These are phyloP conservation scores for Candida patagonica DNA, from an alignment of 805 yeast species.

Conservation along the genomic window DNA sequence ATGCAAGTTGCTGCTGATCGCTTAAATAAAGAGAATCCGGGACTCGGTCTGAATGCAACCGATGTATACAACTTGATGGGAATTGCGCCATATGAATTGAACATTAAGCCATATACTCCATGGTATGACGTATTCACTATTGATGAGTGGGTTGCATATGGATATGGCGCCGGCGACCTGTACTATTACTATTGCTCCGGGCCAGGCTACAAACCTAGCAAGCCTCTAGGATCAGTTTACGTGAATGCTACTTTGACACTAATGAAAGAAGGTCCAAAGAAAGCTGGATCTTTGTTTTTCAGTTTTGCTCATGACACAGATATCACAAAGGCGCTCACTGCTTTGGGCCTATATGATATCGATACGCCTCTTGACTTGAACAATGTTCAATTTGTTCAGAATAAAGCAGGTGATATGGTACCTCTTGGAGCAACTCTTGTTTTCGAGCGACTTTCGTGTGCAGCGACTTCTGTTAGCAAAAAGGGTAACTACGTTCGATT, in stretches of 20 bases:
- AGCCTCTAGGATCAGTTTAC: slow-evolving; percentile 36
- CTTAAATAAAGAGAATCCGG: slow-evolving; percentile 28
- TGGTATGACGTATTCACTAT: slow-evolving; percentile 36
- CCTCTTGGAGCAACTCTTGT: slow-evolving; percentile 52
- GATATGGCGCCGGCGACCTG: slow-evolving; percentile 34
- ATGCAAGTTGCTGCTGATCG: slow-evolving; percentile 23
- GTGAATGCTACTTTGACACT: slow-evolving; percentile 40
- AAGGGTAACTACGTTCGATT: slow-evolving; percentile 37
- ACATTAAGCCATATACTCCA: slow-evolving; percentile 38
- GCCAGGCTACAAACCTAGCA: slow-evolving; percentile 37
- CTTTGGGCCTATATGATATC: slow-evolving; percentile 39
- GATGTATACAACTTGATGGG: slow-evolving; percentile 37
- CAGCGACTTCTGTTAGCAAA: slow-evolving; percentile 21
- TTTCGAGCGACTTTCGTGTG: slow-evolving; percentile 42
- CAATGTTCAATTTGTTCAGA: slow-evolving; percentile 33
- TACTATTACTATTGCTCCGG: slow-evolving; percentile 39
- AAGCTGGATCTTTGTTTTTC: slow-evolving; percentile 32
- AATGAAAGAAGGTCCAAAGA: slow-evolving; percentile 31
- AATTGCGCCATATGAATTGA: slow-evolving; percentile 43
- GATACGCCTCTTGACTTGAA: slow-evolving; percentile 32
- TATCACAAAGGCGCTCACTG: slow-evolving; percentile 39
- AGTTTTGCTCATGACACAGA: slow-evolving; percentile 51
- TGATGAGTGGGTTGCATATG: slow-evolving; percentile 38
- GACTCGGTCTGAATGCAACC: slow-evolving; percentile 30
- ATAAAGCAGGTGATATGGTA: slow-evolving; percentile 38